Base-by-base conservation (phyloP, 1,139 yeast species). In the Saccharomycopsis hybrid region DNA sequence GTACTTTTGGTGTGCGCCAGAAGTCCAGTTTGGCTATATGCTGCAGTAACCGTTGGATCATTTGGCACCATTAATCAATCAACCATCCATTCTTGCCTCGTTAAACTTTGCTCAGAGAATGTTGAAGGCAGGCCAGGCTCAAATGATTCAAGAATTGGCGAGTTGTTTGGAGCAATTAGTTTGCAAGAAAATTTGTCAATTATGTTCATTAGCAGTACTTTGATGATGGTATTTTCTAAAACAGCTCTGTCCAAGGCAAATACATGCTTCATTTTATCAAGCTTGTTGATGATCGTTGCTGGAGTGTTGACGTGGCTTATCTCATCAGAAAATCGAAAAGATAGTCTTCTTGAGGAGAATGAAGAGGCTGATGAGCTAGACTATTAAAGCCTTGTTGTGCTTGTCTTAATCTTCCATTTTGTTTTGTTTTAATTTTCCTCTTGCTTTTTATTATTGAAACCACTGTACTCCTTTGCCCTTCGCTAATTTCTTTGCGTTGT, bases 31-130 rank as follows among this genome's bases (percentile, higher is more conserved):
- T 44, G 59, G 25, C 64, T 69, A 38, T 53, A 62, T 31, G 35
- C 57, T 1, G 63, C 72, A 8, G 57, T 65, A 1, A 47, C 69
- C 0, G 55, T 79, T n/a, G 67, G 77, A 2, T 65, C 84, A 1
- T 60, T 81, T 41, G 80, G 80, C 0, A 66, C 80, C 0, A 46
- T 75, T 5, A 66, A 66, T 2, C 58, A 70, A 0, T 85, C 86
- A 0, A 68, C 77, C 1, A 54, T 79, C 30, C 76, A 74, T 53
- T 68, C 77, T 4, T 59, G 78, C 2, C 59, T 80, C 37, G 71
- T 78, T 52, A 80, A 52, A 31, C 43, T 52, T 8, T 52, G 53
- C 41, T 7, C 29, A 18, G 47, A 28, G 9, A 9, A 31, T 2
- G 39, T 13, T 18, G 18, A 8, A 9, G 39, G 41, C 28, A 41